These are phyloP conservation scores for Eucalyptus pauciflora DNA, from an alignment of 345 rosid species.

Conservation along the genomic window DNA sequence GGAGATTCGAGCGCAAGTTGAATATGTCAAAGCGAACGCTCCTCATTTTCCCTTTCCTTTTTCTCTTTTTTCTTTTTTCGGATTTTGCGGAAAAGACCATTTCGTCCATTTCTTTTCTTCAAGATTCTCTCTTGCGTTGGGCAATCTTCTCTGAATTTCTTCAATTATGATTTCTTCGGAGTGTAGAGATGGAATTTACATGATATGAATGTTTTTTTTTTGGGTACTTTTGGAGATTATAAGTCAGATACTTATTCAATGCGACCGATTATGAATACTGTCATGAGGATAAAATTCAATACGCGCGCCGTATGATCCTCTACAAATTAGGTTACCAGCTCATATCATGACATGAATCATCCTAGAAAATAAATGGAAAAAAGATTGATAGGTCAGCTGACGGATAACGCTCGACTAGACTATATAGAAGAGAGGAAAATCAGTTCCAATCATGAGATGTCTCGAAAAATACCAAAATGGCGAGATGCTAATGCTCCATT, in stretches of 20 bases:
- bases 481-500: not conserved
- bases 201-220: not conserved
- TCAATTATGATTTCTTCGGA: not conserved
- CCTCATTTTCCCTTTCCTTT: not conserved
- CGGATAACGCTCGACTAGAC: accelerated
- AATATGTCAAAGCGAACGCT: not conserved
- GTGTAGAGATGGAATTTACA: not conserved
- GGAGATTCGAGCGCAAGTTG: not conserved
- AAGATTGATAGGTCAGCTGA: accelerated
- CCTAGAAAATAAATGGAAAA: not conserved
- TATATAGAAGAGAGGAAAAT: not conserved
- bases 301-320: accelerated
- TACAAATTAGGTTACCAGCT: not conserved
- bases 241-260: not conserved
- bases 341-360: accelerated
- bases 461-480: not conserved
- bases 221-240: not conserved
- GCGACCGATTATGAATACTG: accelerated
- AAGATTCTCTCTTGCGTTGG: not conserved
- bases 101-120: not conserved
- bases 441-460: not conserved
- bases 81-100: not conserved
- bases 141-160: not conserved
- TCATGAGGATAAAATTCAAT: accelerated
- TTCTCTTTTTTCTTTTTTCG: too few relatives aligned